These are phyloP conservation scores for Solanum corneliomulleri DNA, from an alignment of 257 asterid genomes.

Conservation along the genomic window DNA sequence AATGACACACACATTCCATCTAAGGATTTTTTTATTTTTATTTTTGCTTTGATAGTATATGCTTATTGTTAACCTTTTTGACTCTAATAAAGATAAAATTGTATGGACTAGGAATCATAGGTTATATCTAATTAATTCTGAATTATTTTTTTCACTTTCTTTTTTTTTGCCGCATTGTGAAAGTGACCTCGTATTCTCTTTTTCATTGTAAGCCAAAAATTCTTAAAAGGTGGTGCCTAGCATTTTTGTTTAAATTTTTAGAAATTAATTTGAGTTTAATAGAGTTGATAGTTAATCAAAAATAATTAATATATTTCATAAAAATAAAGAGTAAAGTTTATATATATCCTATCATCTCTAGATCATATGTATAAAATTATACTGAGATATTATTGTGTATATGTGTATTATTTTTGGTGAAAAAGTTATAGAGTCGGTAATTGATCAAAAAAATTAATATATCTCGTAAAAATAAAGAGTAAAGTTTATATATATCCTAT, in stretches of 20 bases:
- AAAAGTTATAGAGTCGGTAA: not conserved
- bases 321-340: too few relatives aligned
- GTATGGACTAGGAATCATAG: not conserved
- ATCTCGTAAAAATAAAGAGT: too few relatives aligned
- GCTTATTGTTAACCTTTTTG: constrained; percentile 32
- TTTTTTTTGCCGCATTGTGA: not conserved
- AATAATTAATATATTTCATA: too few relatives aligned
- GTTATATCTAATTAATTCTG: not conserved
- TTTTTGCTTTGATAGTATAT: constrained; percentile 24
- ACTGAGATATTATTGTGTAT: too few relatives aligned
- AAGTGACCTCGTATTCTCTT: not conserved
- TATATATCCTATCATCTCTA: too few relatives aligned
- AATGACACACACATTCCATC: constrained; percentile 24
- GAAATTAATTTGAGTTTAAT: not conserved
- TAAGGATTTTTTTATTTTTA: not conserved
- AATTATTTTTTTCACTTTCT: not conserved
- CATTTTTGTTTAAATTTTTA: not conserved
- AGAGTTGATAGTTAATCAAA: accelerated
- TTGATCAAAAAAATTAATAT: too few relatives aligned
- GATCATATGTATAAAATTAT: too few relatives aligned
- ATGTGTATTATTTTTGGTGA: not conserved
- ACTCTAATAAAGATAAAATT: constrained; percentile 10
- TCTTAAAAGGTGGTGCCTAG: not conserved
- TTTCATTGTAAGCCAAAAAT: not conserved
- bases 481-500: too few relatives aligned